Evolutionary conservation across 176 grass and related monocot genomes (phyloP).

Genomic region (Thinopyrum elongatum): DNA sequence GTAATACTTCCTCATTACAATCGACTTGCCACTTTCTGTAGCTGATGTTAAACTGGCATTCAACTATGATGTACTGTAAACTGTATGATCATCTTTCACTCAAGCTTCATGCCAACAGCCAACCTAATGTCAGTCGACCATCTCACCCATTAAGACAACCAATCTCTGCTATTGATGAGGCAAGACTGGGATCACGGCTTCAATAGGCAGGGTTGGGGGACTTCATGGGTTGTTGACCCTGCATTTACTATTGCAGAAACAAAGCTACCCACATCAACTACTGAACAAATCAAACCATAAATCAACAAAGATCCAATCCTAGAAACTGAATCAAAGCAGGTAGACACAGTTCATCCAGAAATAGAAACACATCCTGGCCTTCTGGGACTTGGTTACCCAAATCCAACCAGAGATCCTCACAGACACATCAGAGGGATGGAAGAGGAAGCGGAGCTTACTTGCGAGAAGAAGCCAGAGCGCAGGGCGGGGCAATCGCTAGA

Average conservation of each 20-base stretch:
- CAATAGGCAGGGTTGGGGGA: no score
- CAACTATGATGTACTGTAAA: not conserved
- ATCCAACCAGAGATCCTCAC: not conserved
- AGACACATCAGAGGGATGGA: not conserved
- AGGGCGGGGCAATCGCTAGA: not conserved
- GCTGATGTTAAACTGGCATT: not conserved
- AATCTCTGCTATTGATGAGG: not conserved
- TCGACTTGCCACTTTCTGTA: not conserved
- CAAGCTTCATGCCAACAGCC: not conserved
- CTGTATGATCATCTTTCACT: not conserved
- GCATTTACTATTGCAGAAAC: no score
- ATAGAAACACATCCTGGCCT: not conserved
- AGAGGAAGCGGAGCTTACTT: slow-evolving; percentile 17
- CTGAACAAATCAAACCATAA: no score
- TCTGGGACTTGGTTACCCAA: not conserved
- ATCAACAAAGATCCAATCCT: no score
- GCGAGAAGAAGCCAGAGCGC: slow-evolving; percentile 27
- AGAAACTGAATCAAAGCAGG: no score
- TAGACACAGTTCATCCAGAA: no score
- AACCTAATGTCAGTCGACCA: not conserved
- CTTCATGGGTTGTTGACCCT: no score
- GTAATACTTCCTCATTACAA: not conserved
- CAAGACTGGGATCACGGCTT: not conserved
- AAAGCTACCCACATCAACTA: no score
- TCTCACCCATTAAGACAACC: not conserved